phyloP scores from a whole-genome alignment of 192 early-diverging fungal species.

The Umbelopsis ramanniana region DNA sequence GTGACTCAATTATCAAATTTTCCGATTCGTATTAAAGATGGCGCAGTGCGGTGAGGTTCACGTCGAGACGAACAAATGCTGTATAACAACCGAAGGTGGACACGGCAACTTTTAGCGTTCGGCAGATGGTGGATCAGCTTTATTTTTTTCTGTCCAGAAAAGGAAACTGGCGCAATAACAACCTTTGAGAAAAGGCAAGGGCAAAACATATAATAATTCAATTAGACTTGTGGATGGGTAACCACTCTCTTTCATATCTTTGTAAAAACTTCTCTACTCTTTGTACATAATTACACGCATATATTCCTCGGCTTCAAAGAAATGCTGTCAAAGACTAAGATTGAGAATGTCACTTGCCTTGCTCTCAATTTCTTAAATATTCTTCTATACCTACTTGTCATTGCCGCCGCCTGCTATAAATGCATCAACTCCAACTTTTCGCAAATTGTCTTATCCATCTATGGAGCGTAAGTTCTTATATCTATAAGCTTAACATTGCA shows the following conservation, averaged over 20 bases:
- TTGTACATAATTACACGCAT: not conserved
- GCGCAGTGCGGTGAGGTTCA: too few relatives aligned
- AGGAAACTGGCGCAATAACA: conserved; percentile 17
- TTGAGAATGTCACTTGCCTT: conserved; percentile 30
- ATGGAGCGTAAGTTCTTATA: conserved; percentile 28
- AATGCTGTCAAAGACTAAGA: conserved; percentile 35
- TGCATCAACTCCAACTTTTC: conserved; percentile 31
- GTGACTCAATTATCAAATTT: too few relatives aligned
- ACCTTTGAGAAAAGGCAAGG: conserved; percentile 14
- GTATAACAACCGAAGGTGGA: too few relatives aligned
- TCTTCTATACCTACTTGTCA: conserved; percentile 28
- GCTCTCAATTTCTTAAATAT: conserved; percentile 33
- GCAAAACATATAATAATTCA: conserved; percentile 1
- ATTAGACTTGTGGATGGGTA: not conserved
- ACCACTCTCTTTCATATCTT: not conserved
- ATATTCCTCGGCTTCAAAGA: not conserved
- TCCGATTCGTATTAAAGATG: too few relatives aligned
- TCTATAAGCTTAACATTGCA: not conserved
- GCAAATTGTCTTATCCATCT: conserved; percentile 32
- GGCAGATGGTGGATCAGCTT: not conserved
- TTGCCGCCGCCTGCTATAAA: conserved; percentile 30
- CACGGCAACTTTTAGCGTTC: not conserved
- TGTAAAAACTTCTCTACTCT: not conserved
- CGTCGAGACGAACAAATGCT: too few relatives aligned
- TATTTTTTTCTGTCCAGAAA: not conserved